These are phyloP conservation scores for Leptosphaerulina australis DNA, from an alignment of 2,329 filamentous ascomycete genomes.

Conservation along the genomic window DNA sequence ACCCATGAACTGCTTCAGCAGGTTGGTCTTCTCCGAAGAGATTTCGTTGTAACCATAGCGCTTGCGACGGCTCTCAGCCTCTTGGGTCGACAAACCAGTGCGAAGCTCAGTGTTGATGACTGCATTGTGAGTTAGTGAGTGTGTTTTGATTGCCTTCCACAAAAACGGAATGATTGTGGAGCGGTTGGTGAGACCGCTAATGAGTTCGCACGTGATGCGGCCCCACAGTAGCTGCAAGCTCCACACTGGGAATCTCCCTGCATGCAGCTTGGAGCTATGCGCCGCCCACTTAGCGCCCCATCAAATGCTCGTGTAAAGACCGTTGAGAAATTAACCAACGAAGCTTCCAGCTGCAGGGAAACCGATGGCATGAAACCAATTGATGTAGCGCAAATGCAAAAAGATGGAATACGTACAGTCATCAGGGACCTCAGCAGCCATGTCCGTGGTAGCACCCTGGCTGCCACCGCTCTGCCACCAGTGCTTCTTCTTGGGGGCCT, in stretches of 20 bases:
- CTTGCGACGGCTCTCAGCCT: constrained; percentile 70
- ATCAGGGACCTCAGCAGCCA: constrained; percentile 59
- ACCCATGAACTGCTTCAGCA: constrained; percentile 74
- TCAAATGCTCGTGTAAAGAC: constrained; percentile 6
- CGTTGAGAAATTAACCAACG: constrained; percentile 19
- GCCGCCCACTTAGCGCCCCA: constrained; percentile 17
- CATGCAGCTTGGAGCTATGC: constrained; percentile 2
- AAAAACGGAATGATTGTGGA: constrained; percentile 12
- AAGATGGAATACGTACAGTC: constrained; percentile 49
- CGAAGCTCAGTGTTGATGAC: constrained; percentile 70
- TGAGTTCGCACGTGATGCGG: constrained; percentile 23
- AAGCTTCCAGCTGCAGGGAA: constrained; percentile 6
- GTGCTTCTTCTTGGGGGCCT: constrained; percentile 60
- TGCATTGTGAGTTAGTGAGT: constrained; percentile 48
- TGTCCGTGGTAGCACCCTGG: constrained; percentile 34
- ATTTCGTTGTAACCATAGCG: constrained; percentile 74
- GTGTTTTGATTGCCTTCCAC: constrained; percentile 4
- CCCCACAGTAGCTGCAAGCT: constrained; percentile 24
- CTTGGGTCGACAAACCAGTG: constrained; percentile 63
- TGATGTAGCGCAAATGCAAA: neutral
- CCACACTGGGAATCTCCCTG: constrained; percentile 17
- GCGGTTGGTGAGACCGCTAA: constrained; percentile 11
- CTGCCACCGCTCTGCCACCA: constrained; percentile 58
- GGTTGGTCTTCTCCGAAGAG: constrained; percentile 74
- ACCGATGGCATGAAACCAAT: neutral